Evolutionary conservation across 768 basidiomycete genomes (phyloP).

Genomic region (Porphyrellus cyaneotinctus): DNA sequence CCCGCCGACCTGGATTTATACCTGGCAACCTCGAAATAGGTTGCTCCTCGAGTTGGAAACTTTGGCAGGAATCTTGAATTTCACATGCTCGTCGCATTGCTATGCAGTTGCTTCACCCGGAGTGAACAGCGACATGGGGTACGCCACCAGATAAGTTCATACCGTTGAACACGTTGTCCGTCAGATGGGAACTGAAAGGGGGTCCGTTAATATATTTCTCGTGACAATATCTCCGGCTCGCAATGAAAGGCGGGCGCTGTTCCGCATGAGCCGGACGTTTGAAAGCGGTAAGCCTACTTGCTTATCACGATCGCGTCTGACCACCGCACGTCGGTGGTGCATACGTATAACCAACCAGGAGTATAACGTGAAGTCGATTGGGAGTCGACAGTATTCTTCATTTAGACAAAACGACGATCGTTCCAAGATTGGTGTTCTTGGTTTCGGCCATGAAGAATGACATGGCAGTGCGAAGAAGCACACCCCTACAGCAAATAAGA

Average conservation of each 20-base stretch:
- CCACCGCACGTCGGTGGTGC: not conserved
- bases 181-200: not conserved
- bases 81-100: not conserved
- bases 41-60: not conserved
- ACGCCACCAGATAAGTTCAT: not conserved
- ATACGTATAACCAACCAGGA: not conserved
- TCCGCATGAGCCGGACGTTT: not conserved
- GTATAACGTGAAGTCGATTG: not conserved
- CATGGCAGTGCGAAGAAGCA: slow-evolving; percentile 38
- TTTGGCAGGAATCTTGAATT: not conserved
- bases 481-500: slow-evolving; percentile 40
- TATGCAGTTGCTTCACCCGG: not conserved
- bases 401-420: slow-evolving; percentile 36
- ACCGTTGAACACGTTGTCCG: slow-evolving; percentile 10
- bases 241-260: not conserved
- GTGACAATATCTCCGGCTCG: not conserved
- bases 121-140: not conserved
- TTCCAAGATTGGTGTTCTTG: slow-evolving; percentile 41
- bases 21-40: slow-evolving; percentile 1
- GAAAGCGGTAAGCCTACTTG: not conserved
- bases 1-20: slow-evolving; percentile 14
- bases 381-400: not conserved
- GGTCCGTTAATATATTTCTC: not conserved
- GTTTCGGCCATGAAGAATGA: slow-evolving; percentile 42
- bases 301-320: not conserved